phyloP scores from a whole-genome alignment of 2,329 filamentous ascomycete species.

The Fusarium sacchari region DNA sequence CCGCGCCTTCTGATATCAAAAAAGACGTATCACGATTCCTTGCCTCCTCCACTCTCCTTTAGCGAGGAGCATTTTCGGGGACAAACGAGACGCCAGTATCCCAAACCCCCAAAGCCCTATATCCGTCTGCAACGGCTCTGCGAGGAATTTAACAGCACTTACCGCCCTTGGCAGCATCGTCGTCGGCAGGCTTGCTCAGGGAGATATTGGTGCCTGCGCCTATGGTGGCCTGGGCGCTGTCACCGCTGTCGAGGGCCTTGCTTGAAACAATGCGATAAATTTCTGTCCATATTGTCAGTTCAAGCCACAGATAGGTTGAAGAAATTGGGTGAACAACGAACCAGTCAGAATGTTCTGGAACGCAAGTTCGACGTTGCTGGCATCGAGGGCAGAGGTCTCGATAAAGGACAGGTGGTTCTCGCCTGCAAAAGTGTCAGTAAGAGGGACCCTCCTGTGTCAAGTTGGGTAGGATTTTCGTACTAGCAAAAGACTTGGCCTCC shows the following conservation, averaged over 20 bases:
- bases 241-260: constrained; percentile 93
- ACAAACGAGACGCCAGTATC: constrained; percentile 50
- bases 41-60: constrained; percentile 48
- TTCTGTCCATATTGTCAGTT: constrained; percentile 65
- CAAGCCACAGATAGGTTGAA: background rate
- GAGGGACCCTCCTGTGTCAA: constrained; percentile 3
- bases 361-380: constrained; percentile 98
- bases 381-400: constrained; percentile 97
- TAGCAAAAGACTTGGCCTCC: constrained; percentile 97
- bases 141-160: constrained; percentile 76
- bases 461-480: constrained; percentile 59
- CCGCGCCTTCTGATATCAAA: constrained; percentile 55
- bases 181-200: constrained; percentile 85
- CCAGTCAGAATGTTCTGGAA: constrained; percentile 99
- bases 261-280: constrained; percentile 99
- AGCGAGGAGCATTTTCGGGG: constrained; percentile 48
- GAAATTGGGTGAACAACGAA: constrained; percentile 56
- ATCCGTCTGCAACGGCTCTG: constrained; percentile 37
- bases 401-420: constrained; percentile 99
- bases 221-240: constrained; percentile 81
- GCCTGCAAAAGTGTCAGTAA: constrained; percentile 62
- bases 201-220: constrained; percentile 84
- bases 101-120: constrained; percentile 45
- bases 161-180: constrained; percentile 77
- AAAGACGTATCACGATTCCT: constrained; percentile 51